phyloP scores from a whole-genome alignment of 495 filamentous ascomycete genomes.

The Thermochaetoides thermophila region DNA sequence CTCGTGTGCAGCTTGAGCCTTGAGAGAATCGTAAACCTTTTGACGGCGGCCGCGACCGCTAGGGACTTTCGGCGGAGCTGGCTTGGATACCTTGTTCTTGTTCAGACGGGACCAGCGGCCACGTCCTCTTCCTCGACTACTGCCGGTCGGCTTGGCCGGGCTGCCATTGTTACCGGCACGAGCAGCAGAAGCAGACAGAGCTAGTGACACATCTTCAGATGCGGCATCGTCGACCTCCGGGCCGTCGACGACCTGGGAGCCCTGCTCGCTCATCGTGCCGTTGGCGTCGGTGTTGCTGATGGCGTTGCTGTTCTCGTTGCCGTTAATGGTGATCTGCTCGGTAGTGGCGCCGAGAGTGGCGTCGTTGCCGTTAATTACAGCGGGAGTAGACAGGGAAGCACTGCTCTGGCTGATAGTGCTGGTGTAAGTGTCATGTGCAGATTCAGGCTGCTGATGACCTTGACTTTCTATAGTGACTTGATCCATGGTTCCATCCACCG shows the following conservation, averaged over 20 bases:
- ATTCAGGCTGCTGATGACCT: slow-evolving; percentile 14
- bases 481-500: slow-evolving; percentile 18
- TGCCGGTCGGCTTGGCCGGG: background rate
- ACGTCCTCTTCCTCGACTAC: slow-evolving; percentile 18
- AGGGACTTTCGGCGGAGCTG: slow-evolving; percentile 16
- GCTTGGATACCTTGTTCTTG: slow-evolving; percentile 19
- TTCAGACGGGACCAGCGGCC: slow-evolving; percentile 6
- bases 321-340: slow-evolving; percentile 1
- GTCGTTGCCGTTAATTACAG: no score
- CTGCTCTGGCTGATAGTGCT: background rate
- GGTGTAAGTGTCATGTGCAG: slow-evolving; percentile 4
- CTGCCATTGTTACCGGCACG: no score
- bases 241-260: slow-evolving; percentile 2
- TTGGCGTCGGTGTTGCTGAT: background rate
- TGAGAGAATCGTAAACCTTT: slow-evolving; percentile 25
- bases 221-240: slow-evolving; percentile 13
- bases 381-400: background rate
- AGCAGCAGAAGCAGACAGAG: no score
- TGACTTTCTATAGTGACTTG: no score
- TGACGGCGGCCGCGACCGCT: slow-evolving; percentile 28
- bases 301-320: background rate
- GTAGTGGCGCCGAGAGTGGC: no score
- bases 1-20: slow-evolving; percentile 31
- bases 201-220: slow-evolving; percentile 8
- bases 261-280: slow-evolving; percentile 8